Conservation (phyloP, 2,329 filamentous ascomycete species). For the Aspergillus tamarii region DNA sequence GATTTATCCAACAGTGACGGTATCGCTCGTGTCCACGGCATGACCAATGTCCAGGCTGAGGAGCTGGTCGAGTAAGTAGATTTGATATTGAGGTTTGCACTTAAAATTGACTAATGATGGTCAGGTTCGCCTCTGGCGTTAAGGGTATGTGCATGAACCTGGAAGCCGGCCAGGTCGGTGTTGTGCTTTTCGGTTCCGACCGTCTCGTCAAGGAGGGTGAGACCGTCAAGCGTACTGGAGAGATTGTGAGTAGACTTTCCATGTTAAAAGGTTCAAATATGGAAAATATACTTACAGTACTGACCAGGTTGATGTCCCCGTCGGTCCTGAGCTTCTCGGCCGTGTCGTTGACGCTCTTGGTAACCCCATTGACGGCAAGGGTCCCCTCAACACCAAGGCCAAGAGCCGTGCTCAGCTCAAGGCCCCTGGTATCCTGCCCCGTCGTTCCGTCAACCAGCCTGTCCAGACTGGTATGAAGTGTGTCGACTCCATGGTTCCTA, state of each 20-base stretch:
- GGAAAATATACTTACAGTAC: slow-evolving; percentile 17
- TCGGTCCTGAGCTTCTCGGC: slow-evolving; percentile 88
- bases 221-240: slow-evolving; percentile 98
- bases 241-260: slow-evolving; percentile 75
- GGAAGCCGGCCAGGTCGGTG: slow-evolving; percentile 99
- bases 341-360: slow-evolving; percentile 98
- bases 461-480: slow-evolving; percentile 99
- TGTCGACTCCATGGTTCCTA: slow-evolving; percentile 99
- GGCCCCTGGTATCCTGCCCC: slow-evolving; percentile 97
- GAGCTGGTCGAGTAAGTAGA: slow-evolving; percentile 96
- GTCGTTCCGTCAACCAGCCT: slow-evolving; percentile 95
- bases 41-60: slow-evolving; percentile 99
- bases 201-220: slow-evolving; percentile 99
- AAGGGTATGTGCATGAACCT: slow-evolving; percentile 99
- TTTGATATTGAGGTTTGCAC: slow-evolving; percentile 21
- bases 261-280: neutral
- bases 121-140: slow-evolving; percentile 96
- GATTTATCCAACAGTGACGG: slow-evolving; percentile 74
- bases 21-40: slow-evolving; percentile 99
- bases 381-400: slow-evolving; percentile 88
- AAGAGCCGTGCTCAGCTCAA: slow-evolving; percentile 97
- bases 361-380: slow-evolving; percentile 99
- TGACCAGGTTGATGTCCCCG: slow-evolving; percentile 86
- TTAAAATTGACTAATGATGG: slow-evolving; percentile 29
- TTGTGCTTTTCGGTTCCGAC: slow-evolving; percentile 99